phyloP scores from a whole-genome alignment of 2,329 filamentous ascomycete species.

The Pestalotiopsis sp. region DNA sequence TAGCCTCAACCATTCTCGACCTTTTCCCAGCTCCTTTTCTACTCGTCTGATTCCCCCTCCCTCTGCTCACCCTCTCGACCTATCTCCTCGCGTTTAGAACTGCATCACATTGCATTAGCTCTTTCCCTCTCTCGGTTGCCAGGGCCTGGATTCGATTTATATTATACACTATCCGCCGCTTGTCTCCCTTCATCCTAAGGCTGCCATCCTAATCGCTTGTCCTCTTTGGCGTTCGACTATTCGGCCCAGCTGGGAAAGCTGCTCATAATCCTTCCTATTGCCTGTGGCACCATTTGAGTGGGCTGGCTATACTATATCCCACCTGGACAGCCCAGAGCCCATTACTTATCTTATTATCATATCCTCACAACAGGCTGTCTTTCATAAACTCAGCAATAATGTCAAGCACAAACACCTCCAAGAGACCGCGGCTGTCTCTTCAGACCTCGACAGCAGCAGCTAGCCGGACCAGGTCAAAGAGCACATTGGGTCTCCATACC shows the following conservation, averaged over 20 bases:
- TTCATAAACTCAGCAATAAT: slow-evolving; percentile 30
- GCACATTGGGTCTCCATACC: slow-evolving; percentile 41
- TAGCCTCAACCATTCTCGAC: slow-evolving; percentile 21
- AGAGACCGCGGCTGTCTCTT: slow-evolving; percentile 59
- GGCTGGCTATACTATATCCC: slow-evolving; percentile 7
- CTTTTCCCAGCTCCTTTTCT: slow-evolving; percentile 16
- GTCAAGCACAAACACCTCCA: slow-evolving; percentile 38
- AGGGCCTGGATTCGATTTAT: slow-evolving; percentile 13
- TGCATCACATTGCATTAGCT: slow-evolving; percentile 31
- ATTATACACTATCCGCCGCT: slow-evolving; percentile 33
- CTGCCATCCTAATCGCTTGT: slow-evolving; percentile 15
- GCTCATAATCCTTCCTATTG: slow-evolving; percentile 24
- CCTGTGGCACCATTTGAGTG: slow-evolving; percentile 23
- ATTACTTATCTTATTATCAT: neutral
- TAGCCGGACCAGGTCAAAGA: slow-evolving; percentile 40
- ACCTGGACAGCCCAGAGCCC: slow-evolving; percentile 7
- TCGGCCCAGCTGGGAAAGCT: slow-evolving; percentile 25
- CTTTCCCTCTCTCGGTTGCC: slow-evolving; percentile 23
- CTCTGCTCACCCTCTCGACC: slow-evolving; percentile 20
- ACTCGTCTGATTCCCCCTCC: slow-evolving; percentile 15
- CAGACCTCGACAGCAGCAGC: slow-evolving; percentile 51
- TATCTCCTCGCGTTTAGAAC: slow-evolving; percentile 29
- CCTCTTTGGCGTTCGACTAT: slow-evolving; percentile 19
- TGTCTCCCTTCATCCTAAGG: slow-evolving; percentile 19
- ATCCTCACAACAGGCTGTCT: neutral